Percentiles rank a stretch among this genome's conserved stretches.
Evolutionary conservation across 305 asterid genomes (phyloP).

Genomic region (Fraxinus greggii): DNA sequence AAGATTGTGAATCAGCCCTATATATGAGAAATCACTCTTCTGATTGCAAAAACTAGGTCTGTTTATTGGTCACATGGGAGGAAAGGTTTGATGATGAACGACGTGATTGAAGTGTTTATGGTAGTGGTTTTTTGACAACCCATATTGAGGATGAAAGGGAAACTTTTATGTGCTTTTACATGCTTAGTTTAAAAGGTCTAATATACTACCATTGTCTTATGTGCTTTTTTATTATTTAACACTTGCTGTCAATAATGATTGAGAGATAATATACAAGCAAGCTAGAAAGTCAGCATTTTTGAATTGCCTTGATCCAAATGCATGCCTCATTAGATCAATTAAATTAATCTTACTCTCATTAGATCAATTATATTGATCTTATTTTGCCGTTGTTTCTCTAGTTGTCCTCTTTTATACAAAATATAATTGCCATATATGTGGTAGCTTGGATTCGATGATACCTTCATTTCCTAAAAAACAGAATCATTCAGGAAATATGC

Average conservation of each 20-base stretch:
- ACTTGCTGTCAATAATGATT: background rate
- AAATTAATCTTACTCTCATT: too few species aligned
- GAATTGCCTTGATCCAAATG: slow-evolving; percentile 3
- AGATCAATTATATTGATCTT: slow-evolving; percentile 5
- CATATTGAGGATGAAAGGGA: background rate
- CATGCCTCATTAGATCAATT: slow-evolving; percentile 10
- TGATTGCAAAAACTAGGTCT: background rate
- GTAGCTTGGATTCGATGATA: slow-evolving; percentile 61
- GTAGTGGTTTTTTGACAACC: background rate
- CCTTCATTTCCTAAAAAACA: slow-evolving; percentile 62
- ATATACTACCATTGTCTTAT: background rate
- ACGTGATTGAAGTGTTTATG: background rate
- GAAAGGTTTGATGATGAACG: background rate
- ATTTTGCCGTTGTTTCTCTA: background rate
- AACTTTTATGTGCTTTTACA: background rate
- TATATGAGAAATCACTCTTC: background rate
- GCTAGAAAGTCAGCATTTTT: background rate
- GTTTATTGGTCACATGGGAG: background rate
- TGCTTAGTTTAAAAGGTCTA: background rate
- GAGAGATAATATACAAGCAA: background rate
- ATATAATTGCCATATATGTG: slow-evolving; percentile 20
- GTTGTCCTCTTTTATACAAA: slow-evolving; percentile 11
- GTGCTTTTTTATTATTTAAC: background rate
- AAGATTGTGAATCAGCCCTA: background rate
- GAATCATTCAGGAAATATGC: slow-evolving; percentile 93